Evolutionary conservation across 2,329 filamentous ascomycete species (phyloP).

Genomic region (Aquanectria penicillioides): DNA sequence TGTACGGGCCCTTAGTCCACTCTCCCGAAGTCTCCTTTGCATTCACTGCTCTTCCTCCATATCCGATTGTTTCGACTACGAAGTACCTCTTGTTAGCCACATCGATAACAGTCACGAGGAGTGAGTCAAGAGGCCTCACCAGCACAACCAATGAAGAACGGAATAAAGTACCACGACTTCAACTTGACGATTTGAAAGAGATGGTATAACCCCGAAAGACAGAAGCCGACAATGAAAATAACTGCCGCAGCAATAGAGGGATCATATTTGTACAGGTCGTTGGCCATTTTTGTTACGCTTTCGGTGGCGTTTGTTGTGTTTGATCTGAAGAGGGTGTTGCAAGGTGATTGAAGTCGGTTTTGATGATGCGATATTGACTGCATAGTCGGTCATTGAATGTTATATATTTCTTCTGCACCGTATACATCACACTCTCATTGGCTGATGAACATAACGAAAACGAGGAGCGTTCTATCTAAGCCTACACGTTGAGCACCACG

Average conservation of each 20-base stretch:
- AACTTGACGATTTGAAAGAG: conserved; percentile 48
- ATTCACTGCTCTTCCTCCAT: background rate
- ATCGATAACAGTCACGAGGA: background rate
- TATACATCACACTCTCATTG: no score
- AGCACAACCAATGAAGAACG: conserved; percentile 58
- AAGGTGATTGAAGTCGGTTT: background rate
- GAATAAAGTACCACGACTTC: conserved; percentile 60
- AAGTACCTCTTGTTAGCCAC: background rate
- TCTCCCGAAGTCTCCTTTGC: conserved; percentile 28
- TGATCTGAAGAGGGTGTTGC: background rate
- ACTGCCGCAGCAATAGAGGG: background rate
- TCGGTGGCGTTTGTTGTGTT: background rate
- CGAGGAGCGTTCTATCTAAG: no score
- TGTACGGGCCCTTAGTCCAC: background rate
- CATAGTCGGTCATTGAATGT: no score
- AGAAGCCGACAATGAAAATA: conserved; percentile 1
- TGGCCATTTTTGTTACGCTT: background rate
- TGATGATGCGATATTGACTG: no score
- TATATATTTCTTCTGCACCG: no score
- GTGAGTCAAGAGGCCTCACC: conserved; percentile 42
- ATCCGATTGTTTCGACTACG: conserved; percentile 9
- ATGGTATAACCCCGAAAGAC: conserved; percentile 39
- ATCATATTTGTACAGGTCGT: background rate
- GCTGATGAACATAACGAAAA: no score
- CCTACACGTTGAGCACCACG: no score